Base-by-base conservation (phyloP, 2,329 filamentous ascomycete species). In the Scopulariopsis brevicaulis region DNA sequence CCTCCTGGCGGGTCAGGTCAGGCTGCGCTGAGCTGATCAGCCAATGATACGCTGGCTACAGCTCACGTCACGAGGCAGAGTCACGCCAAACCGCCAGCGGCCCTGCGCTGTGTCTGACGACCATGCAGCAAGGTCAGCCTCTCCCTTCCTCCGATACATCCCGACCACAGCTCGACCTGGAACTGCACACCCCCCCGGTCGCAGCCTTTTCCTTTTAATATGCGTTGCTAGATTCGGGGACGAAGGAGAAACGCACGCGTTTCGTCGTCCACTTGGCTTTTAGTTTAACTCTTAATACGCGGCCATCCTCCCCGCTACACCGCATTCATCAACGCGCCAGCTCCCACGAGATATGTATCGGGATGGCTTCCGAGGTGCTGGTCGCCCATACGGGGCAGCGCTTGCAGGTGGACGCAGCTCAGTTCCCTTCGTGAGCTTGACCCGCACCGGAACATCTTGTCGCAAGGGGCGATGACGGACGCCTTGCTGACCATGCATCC, bases 371-470 rank as follows among this genome's bases (percentile, higher is more conserved):
- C 71, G 85, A 90, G 76, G 86, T 96, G 74, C 89, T 90, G 78
- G 86, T 96, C 70, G 91, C 90, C 80, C 92, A 96, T 76, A 91
- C 89, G 73, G 93, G 93, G 78, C 86, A 90, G 79, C 86, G 87
- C 74, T 81, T 96, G 69, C 80, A 85, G 71, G 82, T 89, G 71
- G 89, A 96, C 74, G 83, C 86, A 64, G 80, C 85, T 63, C 82
- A 84, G 69, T 88, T 93, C 73, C 79, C 81, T 65, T 87, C 86
- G 87, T 90, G 77, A 65, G 84, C 60, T 14, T 40, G 37, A 18
- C 59, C 35, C 53, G 56, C 25, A 35, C 20, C 12, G 2, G n/a
- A 5, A 8, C 22, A 8, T 20, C 37, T 15, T 40, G 20, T 52
- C 46, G 12, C 43, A 43, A 51, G 8, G 55, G 28, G 20, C 43